phyloP scores from a whole-genome alignment of 257 asterid genomes.

The Fraxinus cuspidata region DNA sequence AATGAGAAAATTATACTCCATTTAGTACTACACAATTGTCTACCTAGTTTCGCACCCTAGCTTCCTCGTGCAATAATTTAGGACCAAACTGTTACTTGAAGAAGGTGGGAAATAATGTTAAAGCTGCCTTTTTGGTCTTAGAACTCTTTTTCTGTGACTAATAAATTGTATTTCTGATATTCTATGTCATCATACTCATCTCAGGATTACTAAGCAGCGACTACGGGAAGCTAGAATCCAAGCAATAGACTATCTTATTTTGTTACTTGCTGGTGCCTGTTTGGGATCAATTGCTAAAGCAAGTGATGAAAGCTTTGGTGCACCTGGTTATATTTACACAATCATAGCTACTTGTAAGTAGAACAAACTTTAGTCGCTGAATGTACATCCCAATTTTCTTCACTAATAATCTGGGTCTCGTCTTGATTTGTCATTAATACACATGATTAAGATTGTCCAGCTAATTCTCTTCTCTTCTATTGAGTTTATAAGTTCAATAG shows the following conservation, averaged over 20 bases:
- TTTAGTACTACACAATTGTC: neutral
- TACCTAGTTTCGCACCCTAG: neutral
- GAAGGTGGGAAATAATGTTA: neutral
- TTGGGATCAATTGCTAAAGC: constrained; percentile 74
- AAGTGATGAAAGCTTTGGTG: constrained; percentile 78
- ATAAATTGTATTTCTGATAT: constrained; percentile 14
- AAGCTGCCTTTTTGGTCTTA: neutral
- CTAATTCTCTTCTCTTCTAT: neutral
- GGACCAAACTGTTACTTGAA: neutral
- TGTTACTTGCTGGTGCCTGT: constrained; percentile 92
- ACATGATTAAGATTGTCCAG: neutral
- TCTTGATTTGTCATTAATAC: neutral
- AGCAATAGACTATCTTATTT: constrained; percentile 73
- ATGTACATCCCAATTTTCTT: neutral
- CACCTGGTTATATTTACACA: constrained; percentile 85
- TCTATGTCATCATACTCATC: constrained; percentile 3
- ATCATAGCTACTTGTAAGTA: constrained; percentile 88
- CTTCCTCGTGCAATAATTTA: neutral
- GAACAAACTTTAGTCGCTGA: neutral
- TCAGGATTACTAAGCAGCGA: constrained; percentile 84
- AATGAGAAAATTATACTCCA: neutral
- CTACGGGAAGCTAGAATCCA: constrained; percentile 82
- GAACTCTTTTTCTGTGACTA: neutral
- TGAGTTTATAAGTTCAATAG: neutral
- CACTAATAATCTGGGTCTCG: neutral